Evolutionary conservation across 768 basidiomycete genomes (phyloP).

Genomic region (Leccinum disarticulatum): DNA sequence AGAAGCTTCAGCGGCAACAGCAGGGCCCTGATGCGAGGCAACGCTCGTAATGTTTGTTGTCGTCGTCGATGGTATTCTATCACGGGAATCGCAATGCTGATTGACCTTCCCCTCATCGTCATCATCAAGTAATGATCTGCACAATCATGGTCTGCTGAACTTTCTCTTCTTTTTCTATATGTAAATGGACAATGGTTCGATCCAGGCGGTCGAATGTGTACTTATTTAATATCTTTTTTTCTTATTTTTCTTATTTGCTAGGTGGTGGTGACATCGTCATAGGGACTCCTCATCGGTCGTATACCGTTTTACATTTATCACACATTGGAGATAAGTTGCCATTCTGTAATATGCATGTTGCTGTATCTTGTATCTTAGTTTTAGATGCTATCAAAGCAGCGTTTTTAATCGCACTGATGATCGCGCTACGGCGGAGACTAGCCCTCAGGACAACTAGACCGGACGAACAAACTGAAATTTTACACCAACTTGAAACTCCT

Average conservation of each 20-base stretch:
- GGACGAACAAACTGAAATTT: no score
- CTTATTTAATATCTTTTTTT: background rate
- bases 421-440: background rate
- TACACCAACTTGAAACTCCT: no score
- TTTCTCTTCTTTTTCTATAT: background rate
- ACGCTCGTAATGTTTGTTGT: conserved; percentile 5
- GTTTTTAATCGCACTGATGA: background rate
- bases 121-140: background rate
- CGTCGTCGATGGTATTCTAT: background rate
- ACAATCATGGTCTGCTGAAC: conserved; percentile 2
- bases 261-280: background rate
- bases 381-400: background rate
- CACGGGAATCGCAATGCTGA: background rate
- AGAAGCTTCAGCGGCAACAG: conserved; percentile 30
- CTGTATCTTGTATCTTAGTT: conserved; percentile 19
- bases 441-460: background rate
- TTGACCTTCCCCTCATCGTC: no score
- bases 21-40: conserved; percentile 13
- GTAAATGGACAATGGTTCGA: background rate
- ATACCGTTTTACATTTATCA: conserved; percentile 18
- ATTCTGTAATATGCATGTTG: conserved; percentile 23
- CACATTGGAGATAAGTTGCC: background rate
- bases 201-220: background rate
- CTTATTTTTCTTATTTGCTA: background rate
- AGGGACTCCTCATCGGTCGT: conserved; percentile 11